Evolutionary conservation across 352 stramenopile species (phyloP), one percentile per base, ranked within the genome.

Genomic region (Phytophthora colocasiae): DNA sequence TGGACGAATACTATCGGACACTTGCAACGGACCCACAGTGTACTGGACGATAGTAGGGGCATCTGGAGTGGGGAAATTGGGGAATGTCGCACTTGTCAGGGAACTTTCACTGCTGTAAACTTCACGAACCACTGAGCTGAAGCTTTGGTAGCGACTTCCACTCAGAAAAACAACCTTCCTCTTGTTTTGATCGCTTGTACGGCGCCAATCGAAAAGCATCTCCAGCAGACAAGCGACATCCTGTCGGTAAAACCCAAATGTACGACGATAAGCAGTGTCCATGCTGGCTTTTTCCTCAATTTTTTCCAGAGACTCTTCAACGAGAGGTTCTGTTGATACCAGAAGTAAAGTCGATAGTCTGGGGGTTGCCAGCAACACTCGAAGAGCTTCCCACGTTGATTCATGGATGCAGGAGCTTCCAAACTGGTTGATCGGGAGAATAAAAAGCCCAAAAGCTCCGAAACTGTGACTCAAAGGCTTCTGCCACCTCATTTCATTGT

Each of bases 251-350:
- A 87, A 91, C 0, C 59, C 65, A 36, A 91, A 75, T n/a, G 65
- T 85, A 10, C 46, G 29, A 3, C 57, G 63, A 39, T 77, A 86
- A 2, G 17, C 24, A 2, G 12, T 17, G 29, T 85, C 54, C 15
- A 80, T 67, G 15, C 63, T 68, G 8, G 80, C 77, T 36, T 80
- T 87, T 46, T 85, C 83, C 6, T 73, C 50, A 6, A 73, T 60
- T 26, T 85, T 71, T 66, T 85, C 75, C 0, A 79, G 41, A 15
- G 77, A 84, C n/a, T 91, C 75, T 39, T 85, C 75, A 14, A 90
- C 19, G 1, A 90, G 53, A 4, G 77, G 26, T 7, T 78, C 63
- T 2, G 51, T 63, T 0, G 67, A 77, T 17, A 87, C 47, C 12
- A 91, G n/a, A 1, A 85, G 39, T 6, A 89, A 29, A 2, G 52